These are phyloP conservation scores for Talaromyces funiculosus DNA, from an alignment of 2,329 filamentous ascomycete species.

Conservation along the genomic window DNA sequence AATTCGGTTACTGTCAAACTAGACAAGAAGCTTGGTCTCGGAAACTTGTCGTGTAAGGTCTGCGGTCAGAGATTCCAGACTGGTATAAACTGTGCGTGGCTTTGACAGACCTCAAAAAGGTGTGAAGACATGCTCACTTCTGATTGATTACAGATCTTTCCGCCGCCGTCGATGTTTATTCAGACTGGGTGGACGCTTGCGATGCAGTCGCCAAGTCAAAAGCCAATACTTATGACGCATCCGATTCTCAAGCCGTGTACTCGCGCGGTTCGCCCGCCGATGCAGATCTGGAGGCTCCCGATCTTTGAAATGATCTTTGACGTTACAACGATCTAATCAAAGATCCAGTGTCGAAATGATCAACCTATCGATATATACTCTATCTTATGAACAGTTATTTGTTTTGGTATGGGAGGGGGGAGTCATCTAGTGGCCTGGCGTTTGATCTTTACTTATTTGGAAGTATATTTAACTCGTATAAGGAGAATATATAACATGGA, in stretches of 20 bases:
- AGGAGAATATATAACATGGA: not conserved
- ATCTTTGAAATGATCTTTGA: no score
- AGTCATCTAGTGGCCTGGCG: conserved; percentile 7
- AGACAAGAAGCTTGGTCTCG: conserved; percentile 86
- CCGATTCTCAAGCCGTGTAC: conserved; percentile 13
- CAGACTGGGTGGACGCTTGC: conserved; percentile 97
- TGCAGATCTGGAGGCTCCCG: conserved; percentile 7
- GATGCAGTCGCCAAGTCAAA: conserved; percentile 64
- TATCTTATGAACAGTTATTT: not conserved
- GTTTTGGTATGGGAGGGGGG: conserved; percentile 4
- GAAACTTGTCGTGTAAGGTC: conserved; percentile 80
- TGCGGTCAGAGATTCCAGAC: conserved; percentile 94
- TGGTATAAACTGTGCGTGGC: conserved; percentile 73
- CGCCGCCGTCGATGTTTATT: conserved; percentile 89
- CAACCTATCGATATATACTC: not conserved
- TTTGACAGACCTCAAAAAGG: not conserved
- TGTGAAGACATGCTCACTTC: not conserved
- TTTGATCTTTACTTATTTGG: conserved; percentile 4
- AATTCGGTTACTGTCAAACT: conserved; percentile 85
- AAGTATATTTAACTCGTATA: conserved; percentile 2
- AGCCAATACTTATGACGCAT: conserved; percentile 33
- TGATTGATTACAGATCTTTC: conserved; percentile 62
- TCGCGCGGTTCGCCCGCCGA: conserved; percentile 9
- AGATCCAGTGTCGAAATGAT: not conserved
- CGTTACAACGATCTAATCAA: no score